Evolutionary conservation across 2,329 filamentous ascomycete species (phyloP).

Genomic region (Aspergillus fumigatiaffinis): DNA sequence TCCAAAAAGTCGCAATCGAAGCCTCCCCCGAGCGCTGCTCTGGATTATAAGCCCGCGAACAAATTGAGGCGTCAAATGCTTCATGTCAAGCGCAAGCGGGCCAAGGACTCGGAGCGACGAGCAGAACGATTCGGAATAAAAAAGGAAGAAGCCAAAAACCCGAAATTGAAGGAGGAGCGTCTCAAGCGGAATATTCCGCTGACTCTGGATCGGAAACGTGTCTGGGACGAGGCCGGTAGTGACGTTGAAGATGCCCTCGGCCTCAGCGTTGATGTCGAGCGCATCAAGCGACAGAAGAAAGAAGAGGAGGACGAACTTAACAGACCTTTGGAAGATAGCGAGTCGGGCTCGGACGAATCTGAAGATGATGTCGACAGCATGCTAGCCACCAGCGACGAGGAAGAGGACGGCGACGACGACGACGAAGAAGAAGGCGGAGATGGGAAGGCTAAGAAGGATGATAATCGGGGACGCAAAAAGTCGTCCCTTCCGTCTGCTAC

Average conservation of each 20-base stretch:
- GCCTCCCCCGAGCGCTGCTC: slow-evolving; percentile 42
- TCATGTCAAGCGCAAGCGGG: slow-evolving; percentile 75
- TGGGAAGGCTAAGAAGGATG: slow-evolving; percentile 23
- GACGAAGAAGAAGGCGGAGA: slow-evolving; percentile 40
- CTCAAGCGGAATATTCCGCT: slow-evolving; percentile 72
- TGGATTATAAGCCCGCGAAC: slow-evolving; percentile 62
- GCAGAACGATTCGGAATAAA: slow-evolving; percentile 74
- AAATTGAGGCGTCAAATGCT: slow-evolving; percentile 76
- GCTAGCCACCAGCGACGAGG: slow-evolving; percentile 56
- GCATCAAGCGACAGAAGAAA: slow-evolving; percentile 45
- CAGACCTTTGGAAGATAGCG: slow-evolving; percentile 28
- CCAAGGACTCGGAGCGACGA: slow-evolving; percentile 67
- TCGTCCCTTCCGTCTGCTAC: slow-evolving; percentile 34
- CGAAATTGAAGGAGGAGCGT: slow-evolving; percentile 67
- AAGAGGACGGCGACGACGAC: slow-evolving; percentile 51
- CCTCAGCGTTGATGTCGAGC: slow-evolving; percentile 46
- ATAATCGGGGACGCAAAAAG: slow-evolving; percentile 34
- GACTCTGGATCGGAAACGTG: slow-evolving; percentile 81
- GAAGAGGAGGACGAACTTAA: slow-evolving; percentile 43
- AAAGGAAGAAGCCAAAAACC: slow-evolving; percentile 81
- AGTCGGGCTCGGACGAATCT: slow-evolving; percentile 43
- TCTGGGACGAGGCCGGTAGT: slow-evolving; percentile 74
- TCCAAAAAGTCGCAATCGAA: slow-evolving; percentile 43
- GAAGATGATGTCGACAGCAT: slow-evolving; percentile 68
- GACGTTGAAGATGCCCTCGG: slow-evolving; percentile 46